Conservation (phyloP, 371 early-diverging fungal genomes). For the Choanephora cucurbitarum region DNA sequence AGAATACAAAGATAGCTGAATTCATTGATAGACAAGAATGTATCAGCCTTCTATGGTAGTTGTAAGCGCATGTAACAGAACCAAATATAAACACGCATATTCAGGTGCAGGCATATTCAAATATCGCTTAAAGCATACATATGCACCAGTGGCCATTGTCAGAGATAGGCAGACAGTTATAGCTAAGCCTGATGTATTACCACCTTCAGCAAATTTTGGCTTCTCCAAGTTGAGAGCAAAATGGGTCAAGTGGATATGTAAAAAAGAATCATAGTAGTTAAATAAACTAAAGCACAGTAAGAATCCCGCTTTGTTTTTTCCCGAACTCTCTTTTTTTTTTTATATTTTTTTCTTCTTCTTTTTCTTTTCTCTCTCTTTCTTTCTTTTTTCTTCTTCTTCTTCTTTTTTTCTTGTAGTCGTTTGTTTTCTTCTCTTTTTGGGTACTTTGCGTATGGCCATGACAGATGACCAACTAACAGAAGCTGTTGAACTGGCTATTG, state of each 20-base stretch:
- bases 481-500: slow-evolving; percentile 32
- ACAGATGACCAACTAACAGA: slow-evolving; percentile 30
- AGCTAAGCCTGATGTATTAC: not conserved
- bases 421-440: not conserved
- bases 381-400: slow-evolving; percentile 1
- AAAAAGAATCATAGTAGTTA: not conserved
- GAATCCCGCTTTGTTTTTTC: not conserved
- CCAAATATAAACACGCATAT: slow-evolving; percentile 16
- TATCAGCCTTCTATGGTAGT: slow-evolving; percentile 20
- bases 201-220: not conserved
- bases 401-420: slow-evolving; percentile 1
- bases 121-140: slow-evolving; percentile 13
- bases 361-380: not conserved
- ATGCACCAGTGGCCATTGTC: slow-evolving; percentile 16
- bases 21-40: slow-evolving; percentile 9
- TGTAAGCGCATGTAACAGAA: slow-evolving; percentile 15
- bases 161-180: slow-evolving; percentile 7
- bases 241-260: not conserved
- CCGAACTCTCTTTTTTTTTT: not conserved
- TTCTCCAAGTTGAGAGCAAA: not conserved
- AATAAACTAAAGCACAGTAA: no score
- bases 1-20: not conserved
- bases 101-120: slow-evolving; percentile 25
- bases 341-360: slow-evolving; percentile 3
- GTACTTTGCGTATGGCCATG: slow-evolving; percentile 14